Base-by-base conservation (phyloP, 345 rosid genomes). In the Linum trigynum region DNA sequence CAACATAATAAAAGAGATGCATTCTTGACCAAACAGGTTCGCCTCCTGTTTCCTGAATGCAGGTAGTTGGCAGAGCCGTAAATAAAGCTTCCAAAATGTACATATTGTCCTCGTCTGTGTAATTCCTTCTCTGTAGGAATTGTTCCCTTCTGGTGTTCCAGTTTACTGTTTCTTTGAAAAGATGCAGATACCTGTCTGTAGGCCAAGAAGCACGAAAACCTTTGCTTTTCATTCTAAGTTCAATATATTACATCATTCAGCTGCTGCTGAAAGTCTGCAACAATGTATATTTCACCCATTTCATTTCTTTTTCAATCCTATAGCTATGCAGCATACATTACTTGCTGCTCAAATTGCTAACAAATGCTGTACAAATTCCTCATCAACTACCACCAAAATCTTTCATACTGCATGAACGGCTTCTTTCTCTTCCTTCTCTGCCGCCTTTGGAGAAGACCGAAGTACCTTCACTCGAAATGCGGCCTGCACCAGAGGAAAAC, bases 391-490 rank as follows among this genome's bases (percentile, higher is more conserved):
- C n/a, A 41, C 56, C 15, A 37, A 7, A 59, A 35, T 10, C 50
- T 56, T n/a, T 89, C 75, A 87, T 66, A 76, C 89, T 39, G 85
- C 75, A 76, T 82, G 90, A 68, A 86, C 83, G 66, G 84, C 41
- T 69, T 73, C 77, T 35, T 78, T 69, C 63, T 62, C 75, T 56
- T 59, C 76, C 62, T 69, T 70, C 67, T 66, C 69, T 23, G 73
- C 43, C 45, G 59, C 66, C 16, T 66, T 70, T 0, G 74, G 39
- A 8, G 77, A 71, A 55, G 82, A 74, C 55, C 83, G 70, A 58
- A 81, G 63, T 76, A 81, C 96, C 77, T 91, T 91, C 3, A 91
- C 96, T 55, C 82, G 84, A 64, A 82, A 87, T 12, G 67, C 67
- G 8, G 85, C 95, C 98, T 91, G 85, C 76, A 73, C 15, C 32